A percentile compares a stretch with the other conserved stretches of the same genome.
phyloP scores from a whole-genome alignment of 495 filamentous ascomycete species.

The Penicillium lividum region DNA sequence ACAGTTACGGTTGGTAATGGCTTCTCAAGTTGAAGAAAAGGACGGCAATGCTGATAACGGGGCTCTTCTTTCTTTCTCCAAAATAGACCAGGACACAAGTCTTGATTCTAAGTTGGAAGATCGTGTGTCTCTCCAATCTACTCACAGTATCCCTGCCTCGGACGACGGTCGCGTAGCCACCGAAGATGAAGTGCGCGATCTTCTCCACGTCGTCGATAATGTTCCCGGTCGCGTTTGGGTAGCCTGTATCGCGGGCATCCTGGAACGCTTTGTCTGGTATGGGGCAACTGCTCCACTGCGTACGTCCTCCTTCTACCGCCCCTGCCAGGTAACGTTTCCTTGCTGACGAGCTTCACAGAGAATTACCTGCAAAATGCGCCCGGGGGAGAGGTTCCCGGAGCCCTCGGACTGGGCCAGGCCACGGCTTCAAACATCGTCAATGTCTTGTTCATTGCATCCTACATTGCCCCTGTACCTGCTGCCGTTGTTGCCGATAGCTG shows the following conservation, averaged over 20 bases:
- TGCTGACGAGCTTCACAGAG: slow-evolving; percentile 8
- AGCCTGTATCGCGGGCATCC: slow-evolving; percentile 9
- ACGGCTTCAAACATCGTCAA: slow-evolving; percentile 14
- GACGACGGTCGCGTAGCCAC: slow-evolving; percentile 15
- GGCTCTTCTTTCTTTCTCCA: slow-evolving; percentile 9
- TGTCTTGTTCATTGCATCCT: slow-evolving; percentile 5
- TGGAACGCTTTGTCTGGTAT: slow-evolving; percentile 24
- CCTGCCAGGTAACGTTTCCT: neutral
- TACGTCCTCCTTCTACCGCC: slow-evolving; percentile 6
- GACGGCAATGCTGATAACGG: slow-evolving; percentile 10
- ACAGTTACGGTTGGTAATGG: slow-evolving; percentile 20
- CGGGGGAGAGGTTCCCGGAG: slow-evolving; percentile 14
- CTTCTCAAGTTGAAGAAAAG: slow-evolving; percentile 6
- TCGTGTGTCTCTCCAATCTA: neutral
- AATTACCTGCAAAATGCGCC: slow-evolving; percentile 21
- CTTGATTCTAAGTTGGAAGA: slow-evolving; percentile 8
- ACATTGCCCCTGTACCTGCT: slow-evolving; percentile 11
- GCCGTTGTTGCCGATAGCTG: slow-evolving; percentile 13
- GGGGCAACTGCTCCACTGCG: slow-evolving; percentile 18
- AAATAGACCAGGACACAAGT: slow-evolving; percentile 12
- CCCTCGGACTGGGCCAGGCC: slow-evolving; percentile 9
- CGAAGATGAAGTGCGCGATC: slow-evolving; percentile 17
- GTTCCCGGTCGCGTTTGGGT: slow-evolving; percentile 17
- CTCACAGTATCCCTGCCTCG: neutral
- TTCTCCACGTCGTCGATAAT: slow-evolving; percentile 19